phyloP scores from a whole-genome alignment of 345 rosid genomes.

The Rubroshorea leprosula region DNA sequence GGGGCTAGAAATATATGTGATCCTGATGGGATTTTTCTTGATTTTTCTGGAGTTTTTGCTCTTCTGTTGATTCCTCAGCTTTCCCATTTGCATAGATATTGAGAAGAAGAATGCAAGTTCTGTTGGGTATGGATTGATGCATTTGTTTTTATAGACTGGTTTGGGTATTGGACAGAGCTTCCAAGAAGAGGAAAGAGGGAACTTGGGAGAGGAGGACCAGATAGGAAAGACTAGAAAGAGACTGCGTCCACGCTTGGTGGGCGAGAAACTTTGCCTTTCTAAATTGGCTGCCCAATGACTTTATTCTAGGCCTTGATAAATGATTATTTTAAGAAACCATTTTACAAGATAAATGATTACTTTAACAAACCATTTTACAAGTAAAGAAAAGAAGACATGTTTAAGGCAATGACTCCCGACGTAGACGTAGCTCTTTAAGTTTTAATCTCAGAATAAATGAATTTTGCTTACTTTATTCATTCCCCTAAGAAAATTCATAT shows the following conservation, averaged over 20 bases:
- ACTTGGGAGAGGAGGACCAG: conserved; percentile 14
- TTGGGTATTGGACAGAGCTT: conserved; percentile 10
- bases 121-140: neutral
- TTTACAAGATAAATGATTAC: too few species aligned
- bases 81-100: conserved; percentile 23
- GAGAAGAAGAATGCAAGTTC: too few species aligned
- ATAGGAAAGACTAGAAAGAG: neutral
- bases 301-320: too few species aligned
- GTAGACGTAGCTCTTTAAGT: too few species aligned
- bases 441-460: too few species aligned
- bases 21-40: conserved; percentile 38
- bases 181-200: conserved; percentile 22
- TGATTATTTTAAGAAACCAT: too few species aligned
- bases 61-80: conserved; percentile 7
- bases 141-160: neutral
- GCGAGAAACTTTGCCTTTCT: conserved; percentile 2
- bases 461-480: too few species aligned
- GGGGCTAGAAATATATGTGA: conserved; percentile 45
- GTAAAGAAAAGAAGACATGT: too few species aligned
- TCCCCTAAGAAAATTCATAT: too few species aligned
- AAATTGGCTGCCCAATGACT: conserved; percentile 13
- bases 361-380: too few species aligned
- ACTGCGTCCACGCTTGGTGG: conserved; percentile 1
- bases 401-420: too few species aligned
- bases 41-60: conserved; percentile 4